phyloP scores from a whole-genome alignment of 768 basidiomycete genomes.

The Suillus cothurnatus region DNA sequence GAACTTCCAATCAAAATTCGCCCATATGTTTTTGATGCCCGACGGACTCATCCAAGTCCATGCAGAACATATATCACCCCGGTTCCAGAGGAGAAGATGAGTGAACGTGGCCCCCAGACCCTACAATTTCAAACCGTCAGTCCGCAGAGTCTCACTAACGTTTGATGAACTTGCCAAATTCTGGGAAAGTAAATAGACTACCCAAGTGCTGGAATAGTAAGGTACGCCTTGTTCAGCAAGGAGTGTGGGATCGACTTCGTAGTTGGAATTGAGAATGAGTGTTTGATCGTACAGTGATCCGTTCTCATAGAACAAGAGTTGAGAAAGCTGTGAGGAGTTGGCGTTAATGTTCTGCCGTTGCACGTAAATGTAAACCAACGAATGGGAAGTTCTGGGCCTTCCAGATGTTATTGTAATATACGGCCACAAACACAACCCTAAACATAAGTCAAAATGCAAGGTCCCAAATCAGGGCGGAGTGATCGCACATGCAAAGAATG shows the following conservation, averaged over 20 bases:
- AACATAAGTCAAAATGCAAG: too few species aligned
- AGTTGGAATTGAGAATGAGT: slow-evolving; percentile 41
- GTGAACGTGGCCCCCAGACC: slow-evolving; percentile 51
- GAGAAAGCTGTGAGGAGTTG: slow-evolving; percentile 31
- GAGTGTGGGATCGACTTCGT: slow-evolving; percentile 45
- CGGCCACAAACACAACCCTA: slow-evolving; percentile 33
- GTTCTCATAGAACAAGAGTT: slow-evolving; percentile 47
- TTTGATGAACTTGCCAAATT: too few species aligned
- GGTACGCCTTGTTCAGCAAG: too few species aligned
- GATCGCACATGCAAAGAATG: too few species aligned
- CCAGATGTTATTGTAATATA: slow-evolving; percentile 49
- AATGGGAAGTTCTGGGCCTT: slow-evolving; percentile 58
- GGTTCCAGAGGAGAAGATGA: slow-evolving; percentile 50
- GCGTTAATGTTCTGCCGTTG: neutral
- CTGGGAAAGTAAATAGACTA: too few species aligned
- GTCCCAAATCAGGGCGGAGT: too few species aligned
- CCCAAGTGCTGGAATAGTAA: too few species aligned
- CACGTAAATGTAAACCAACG: slow-evolving; percentile 26
- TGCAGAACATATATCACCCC: slow-evolving; percentile 40
- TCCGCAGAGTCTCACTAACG: too few species aligned
- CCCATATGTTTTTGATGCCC: slow-evolving; percentile 33
- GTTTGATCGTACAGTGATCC: slow-evolving; percentile 51
- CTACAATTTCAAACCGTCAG: neutral
- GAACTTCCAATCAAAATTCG: slow-evolving; percentile 42
- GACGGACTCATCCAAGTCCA: slow-evolving; percentile 45